Percentiles rank a stretch among this genome's conserved stretches.
Evolutionary conservation across 331 rosid genomes (phyloP).

Genomic region (Quercus lobata): DNA sequence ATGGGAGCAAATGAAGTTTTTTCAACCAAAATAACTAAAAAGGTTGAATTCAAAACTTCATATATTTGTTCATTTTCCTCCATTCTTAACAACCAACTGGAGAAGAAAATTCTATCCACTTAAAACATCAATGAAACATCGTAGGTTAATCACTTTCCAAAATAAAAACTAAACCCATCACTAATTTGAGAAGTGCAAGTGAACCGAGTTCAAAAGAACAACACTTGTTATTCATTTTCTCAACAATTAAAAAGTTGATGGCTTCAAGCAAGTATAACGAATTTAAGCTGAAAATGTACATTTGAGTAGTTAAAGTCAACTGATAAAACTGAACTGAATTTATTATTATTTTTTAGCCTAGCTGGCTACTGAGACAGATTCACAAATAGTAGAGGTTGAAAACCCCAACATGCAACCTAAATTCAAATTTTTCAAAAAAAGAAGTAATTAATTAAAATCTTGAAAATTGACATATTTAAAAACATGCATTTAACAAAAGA

Average conservation of each 20-base stretch:
- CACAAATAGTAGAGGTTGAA: background rate
- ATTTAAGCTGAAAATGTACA: background rate
- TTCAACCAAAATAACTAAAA: background rate
- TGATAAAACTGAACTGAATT: too few species aligned
- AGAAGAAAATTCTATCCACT: background rate
- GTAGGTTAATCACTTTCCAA: background rate
- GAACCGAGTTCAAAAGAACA: background rate
- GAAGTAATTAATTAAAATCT: background rate
- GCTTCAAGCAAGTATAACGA: background rate
- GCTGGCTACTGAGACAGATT: background rate
- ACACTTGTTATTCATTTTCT: background rate
- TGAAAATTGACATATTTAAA: background rate
- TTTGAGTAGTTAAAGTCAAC: background rate
- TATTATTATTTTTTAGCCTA: background rate
- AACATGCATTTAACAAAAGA: background rate
- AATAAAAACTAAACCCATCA: background rate
- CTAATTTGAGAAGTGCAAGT: background rate
- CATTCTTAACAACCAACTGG: background rate
- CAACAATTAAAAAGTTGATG: background rate
- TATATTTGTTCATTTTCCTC: background rate
- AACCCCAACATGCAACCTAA: background rate
- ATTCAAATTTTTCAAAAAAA: background rate
- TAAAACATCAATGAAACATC: background rate
- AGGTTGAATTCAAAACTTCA: background rate
- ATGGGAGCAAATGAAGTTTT: background rate